Percentiles rank a stretch among this genome's conserved stretches.
Evolutionary conservation across 1,284 basidiomycete species (phyloP).

Genomic region (Cystobasidiaceae sp.): DNA sequence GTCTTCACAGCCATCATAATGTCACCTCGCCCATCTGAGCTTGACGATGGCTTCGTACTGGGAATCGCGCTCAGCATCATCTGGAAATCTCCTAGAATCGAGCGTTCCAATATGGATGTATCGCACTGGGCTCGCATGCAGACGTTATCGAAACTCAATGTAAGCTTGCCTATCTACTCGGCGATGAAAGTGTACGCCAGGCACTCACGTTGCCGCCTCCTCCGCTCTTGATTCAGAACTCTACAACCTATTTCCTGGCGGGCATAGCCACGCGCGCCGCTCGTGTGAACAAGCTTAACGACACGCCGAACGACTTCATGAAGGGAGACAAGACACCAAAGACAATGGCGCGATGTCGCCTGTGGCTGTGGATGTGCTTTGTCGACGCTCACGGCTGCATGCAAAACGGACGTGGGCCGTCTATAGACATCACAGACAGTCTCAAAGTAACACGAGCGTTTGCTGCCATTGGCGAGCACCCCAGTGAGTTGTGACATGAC

Average conservation of each 20-base stretch:
- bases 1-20: slow-evolving; percentile 24
- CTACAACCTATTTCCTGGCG: slow-evolving; percentile 29
- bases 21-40: slow-evolving; percentile 16
- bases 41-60: slow-evolving; percentile 27
- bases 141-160: slow-evolving; percentile 20
- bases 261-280: slow-evolving; percentile 22
- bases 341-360: background rate
- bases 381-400: slow-evolving; percentile 31
- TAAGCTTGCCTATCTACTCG: background rate
- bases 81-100: slow-evolving; percentile 23
- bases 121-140: slow-evolving; percentile 14
- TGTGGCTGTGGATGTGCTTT: slow-evolving; percentile 32
- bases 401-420: slow-evolving; percentile 28
- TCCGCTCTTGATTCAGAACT: background rate
- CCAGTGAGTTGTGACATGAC: slow-evolving; percentile 1
- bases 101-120: slow-evolving; percentile 2
- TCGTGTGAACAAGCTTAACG: slow-evolving; percentile 20
- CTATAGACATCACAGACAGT: slow-evolving; percentile 24
- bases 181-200: background rate
- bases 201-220: background rate
- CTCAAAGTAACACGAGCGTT: slow-evolving; percentile 16
- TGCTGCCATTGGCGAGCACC: slow-evolving; percentile 19
- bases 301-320: slow-evolving; percentile 6
- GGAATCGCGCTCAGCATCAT: slow-evolving; percentile 28
- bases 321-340: slow-evolving; percentile 18